A percentile compares a stretch with the other conserved stretches of the same genome.
phyloP scores from a whole-genome alignment of 2,329 filamentous ascomycete species.

The Cordyceps militaris region DNA sequence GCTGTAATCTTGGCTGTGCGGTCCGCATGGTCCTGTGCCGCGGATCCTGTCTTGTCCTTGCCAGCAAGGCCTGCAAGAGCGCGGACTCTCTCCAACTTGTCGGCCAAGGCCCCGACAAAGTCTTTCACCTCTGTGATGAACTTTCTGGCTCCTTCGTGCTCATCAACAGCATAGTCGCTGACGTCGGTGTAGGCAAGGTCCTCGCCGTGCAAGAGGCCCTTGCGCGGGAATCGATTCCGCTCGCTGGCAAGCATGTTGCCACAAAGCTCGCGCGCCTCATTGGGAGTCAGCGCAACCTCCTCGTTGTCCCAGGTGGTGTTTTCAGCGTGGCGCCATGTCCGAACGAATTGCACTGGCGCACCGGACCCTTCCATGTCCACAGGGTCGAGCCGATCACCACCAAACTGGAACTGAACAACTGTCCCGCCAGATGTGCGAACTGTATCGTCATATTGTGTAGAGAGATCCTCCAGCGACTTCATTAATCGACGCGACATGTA shows the following conservation, averaged over 20 bases:
- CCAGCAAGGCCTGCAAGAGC: constrained; percentile 43
- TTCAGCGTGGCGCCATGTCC: constrained; percentile 80
- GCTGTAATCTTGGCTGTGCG: constrained; percentile 78
- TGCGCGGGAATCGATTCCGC: constrained; percentile 55
- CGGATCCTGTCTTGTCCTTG: constrained; percentile 17
- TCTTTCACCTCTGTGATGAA: constrained; percentile 74
- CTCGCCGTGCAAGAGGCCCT: constrained; percentile 54
- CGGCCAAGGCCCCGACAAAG: constrained; percentile 58
- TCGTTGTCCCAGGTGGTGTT: constrained; percentile 70
- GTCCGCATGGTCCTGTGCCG: constrained; percentile 44
- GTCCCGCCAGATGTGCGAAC: constrained; percentile 83
- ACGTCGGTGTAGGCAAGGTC: constrained; percentile 62
- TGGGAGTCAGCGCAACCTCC: constrained; percentile 65
- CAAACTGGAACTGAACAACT: constrained; percentile 95
- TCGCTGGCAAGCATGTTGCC: constrained; percentile 61
- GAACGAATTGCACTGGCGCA: constrained; percentile 83
- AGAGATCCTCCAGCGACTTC: constrained; percentile 95
- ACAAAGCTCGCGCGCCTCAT: constrained; percentile 64
- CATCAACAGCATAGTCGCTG: constrained; percentile 63
- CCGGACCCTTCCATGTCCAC: constrained; percentile 96
- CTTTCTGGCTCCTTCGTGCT: constrained; percentile 72
- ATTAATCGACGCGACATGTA: constrained; percentile 98
- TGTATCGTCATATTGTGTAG: constrained; percentile 87
- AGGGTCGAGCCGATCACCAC: constrained; percentile 90
- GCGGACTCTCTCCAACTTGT: constrained; percentile 51